Conservation (phyloP, 2,329 filamentous ascomycete genomes). For the Penicillium brevicompactum region DNA sequence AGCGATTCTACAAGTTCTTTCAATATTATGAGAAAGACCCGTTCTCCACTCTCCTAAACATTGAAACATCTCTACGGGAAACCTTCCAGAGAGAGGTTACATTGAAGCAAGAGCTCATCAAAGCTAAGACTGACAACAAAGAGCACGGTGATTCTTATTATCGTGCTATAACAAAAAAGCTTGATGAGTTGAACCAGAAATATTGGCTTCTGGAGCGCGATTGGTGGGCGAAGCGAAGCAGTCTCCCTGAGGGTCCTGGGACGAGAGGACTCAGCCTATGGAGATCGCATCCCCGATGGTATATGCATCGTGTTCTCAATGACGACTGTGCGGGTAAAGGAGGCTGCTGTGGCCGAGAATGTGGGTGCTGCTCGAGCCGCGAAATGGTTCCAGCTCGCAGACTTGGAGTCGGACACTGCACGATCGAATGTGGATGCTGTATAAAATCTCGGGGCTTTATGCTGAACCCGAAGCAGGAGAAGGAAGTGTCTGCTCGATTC, state of each 20-base stretch:
- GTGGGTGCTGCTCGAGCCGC: conserved; percentile 1
- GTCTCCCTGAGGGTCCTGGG: neutral
- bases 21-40: too few relatives aligned
- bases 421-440: conserved; percentile 3
- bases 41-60: too few relatives aligned
- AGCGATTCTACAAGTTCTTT: too few relatives aligned
- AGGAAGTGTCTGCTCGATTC: neutral
- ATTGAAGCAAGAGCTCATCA: too few relatives aligned
- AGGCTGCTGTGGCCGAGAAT: neutral
- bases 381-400: neutral
- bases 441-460: neutral
- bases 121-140: too few relatives aligned
- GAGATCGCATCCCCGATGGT: conserved; percentile 3
- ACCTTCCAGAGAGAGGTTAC: too few relatives aligned
- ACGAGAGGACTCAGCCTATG: conserved; percentile 2
- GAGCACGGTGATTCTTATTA: neutral
- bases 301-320: conserved; percentile 1
- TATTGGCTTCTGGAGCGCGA: neutral
- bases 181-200: neutral
- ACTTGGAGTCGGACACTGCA: conserved; percentile 4
- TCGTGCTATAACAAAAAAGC: neutral
- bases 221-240: neutral
- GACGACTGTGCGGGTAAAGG: conserved; percentile 1
- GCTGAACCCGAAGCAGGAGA: neutral
- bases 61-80: too few relatives aligned